Evolutionary conservation across 2,329 filamentous ascomycete species (phyloP), one percentile per base, ranked within the genome.

Genomic region (Helminthosporium solani): DNA sequence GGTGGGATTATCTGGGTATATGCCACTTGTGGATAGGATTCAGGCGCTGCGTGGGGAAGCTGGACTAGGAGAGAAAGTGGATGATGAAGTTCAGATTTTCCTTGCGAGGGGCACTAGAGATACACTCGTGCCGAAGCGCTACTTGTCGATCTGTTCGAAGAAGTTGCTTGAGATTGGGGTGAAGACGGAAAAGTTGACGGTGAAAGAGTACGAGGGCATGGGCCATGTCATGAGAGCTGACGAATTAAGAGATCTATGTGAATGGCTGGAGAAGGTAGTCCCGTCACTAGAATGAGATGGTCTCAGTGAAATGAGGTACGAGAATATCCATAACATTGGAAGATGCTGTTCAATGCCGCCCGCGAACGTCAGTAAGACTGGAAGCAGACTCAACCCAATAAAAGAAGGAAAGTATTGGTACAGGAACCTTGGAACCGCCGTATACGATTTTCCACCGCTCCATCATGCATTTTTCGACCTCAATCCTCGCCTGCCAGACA

Each of bases 151-250:
- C 23, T 77, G 69, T 42, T 51, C 72, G 46, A 70, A 75, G 50
- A 68, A 65, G 35, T 58, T 75, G 46, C 60, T 64, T 44, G 67
- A 67, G 19, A 52, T 74, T 42, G 71, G 73, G 0, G 63, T 74
- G 35, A 63, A 64, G 45, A 46, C 73, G 58, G 68, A 67, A 19
- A 58, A 56, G 36, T 50, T 75, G 33, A 70, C 70, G 20, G 56
- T 72, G 19, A 66, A 74, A 45, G 74, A 76, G 50, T 79, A 79
- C 60, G 72, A 78, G 40, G 74, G 73, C 0, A 63, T 78, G 60
- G 75, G 71, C 1, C 77, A 80, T 66, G 63, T 64, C 8, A 67
- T 75, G 30, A 65, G 54, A 44, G 71, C 70, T 9, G 54, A 66
- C 11, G 70, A 77, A 53, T 54, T 79, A 49, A 66, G 71, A 50